Base-by-base conservation (phyloP, 192 early-diverging fungal genomes). In the Coemansia umbellata region DNA sequence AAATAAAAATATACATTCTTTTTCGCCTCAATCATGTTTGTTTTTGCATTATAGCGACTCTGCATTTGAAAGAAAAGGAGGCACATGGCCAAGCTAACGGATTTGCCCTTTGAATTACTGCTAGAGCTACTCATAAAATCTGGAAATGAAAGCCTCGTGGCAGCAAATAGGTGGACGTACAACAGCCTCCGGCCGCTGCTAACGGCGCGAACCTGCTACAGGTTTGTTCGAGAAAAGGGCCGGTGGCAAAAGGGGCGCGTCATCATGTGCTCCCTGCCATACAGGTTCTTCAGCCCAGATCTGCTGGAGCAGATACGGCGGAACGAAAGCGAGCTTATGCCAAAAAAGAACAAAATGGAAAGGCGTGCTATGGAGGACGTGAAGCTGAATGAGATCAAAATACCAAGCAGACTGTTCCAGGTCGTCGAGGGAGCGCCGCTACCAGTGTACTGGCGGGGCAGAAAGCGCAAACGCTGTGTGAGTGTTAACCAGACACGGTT, bases 41-140 rank as follows among this genome's bases (percentile, higher is more conserved):
- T n/a, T n/a, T n/a, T n/a, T n/a, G n/a, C n/a, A n/a, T n/a, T n/a
- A n/a, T n/a, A n/a, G n/a, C n/a, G n/a, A 18, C 10, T 28, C 19
- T 31, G 53, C 36, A 19, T 28, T 43, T n/a, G 55, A 30, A 23
- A 47, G 43, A 14, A 23, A 18, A 39, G n/a, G 31, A 17, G 18
- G 47, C n/a, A n/a, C 23, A 74, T 74, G 70, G 59, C 70, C 8
- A 49, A 37, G 45, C 54, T 74, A 11, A 58, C 59, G n/a, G 70
- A 74, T 58, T 59, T 74, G 19, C 70, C 70, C 9, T 55, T 50
- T 45, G 70, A 74, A 47, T 37, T 74, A 24, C 51, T 74, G 36
- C 23, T 55, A 15, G 14, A 47, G 14, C 44, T 74, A 14, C 41
- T 74, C 8, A 22, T 74, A 24, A 27, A 32, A 18, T 66, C 70